Evolutionary conservation across 768 basidiomycete genomes (phyloP).

Genomic region (Neoboletus subvelutipes): DNA sequence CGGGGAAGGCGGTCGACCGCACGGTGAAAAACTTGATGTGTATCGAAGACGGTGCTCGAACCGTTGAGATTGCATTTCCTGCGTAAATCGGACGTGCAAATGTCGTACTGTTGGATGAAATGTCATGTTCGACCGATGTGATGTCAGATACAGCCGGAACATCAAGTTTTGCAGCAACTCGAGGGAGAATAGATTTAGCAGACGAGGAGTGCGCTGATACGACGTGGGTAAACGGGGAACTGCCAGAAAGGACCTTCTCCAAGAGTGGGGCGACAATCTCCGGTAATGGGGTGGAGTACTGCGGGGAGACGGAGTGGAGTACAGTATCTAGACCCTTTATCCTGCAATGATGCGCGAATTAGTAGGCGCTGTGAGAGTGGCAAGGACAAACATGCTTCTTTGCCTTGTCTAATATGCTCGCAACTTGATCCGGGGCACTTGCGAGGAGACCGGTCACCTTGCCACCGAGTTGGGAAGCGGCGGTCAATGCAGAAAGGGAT

Average conservation of each 20-base stretch:
- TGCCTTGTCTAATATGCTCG: constrained; percentile 64
- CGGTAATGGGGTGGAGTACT: constrained; percentile 68
- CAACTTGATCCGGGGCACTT: constrained; percentile 67
- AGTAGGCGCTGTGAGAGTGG: constrained; percentile 5
- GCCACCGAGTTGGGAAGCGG: constrained; percentile 83
- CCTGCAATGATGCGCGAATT: constrained; percentile 36
- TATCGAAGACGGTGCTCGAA: constrained; percentile 75
- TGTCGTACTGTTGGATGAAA: constrained; percentile 68
- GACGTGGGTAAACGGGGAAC: constrained; percentile 79
- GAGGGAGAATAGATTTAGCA: constrained; percentile 90
- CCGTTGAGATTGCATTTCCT: constrained; percentile 94
- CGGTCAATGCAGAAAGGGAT: constrained; percentile 88
- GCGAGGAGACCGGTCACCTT: constrained; percentile 78
- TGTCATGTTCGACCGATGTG: constrained; percentile 74
- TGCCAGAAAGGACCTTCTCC: constrained; percentile 64
- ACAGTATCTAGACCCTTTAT: constrained; percentile 65
- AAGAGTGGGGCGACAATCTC: constrained; percentile 84
- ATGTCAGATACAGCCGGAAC: constrained; percentile 91
- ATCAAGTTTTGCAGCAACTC: constrained; percentile 87
- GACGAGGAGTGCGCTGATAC: constrained; percentile 90
- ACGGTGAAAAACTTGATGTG: constrained; percentile 94
- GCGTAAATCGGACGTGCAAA: constrained; percentile 97
- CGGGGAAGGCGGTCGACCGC: constrained; percentile 85
- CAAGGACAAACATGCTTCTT: constrained; percentile 61
- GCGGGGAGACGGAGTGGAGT: constrained; percentile 66